Evolutionary conservation across 2,329 filamentous ascomycete species (phyloP).

Genomic region (Phaeosphaeriaceae sp.): DNA sequence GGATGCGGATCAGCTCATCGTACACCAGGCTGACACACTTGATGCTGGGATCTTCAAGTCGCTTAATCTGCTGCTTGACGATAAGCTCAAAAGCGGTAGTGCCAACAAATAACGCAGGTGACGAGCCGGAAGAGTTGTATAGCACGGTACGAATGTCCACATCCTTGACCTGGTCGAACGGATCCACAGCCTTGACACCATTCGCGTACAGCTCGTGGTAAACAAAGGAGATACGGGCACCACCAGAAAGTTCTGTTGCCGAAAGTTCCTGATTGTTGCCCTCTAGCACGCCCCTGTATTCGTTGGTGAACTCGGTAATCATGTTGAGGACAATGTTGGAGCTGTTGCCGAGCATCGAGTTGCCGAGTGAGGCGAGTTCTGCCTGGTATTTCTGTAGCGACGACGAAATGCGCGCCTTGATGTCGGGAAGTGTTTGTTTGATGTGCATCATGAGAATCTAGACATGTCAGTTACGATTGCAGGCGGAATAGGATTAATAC

Average conservation of each 20-base stretch:
- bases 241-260: constrained; percentile 90
- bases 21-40: constrained; percentile 98
- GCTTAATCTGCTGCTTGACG: constrained; percentile 97
- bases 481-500: constrained; percentile 16
- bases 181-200: constrained; percentile 95
- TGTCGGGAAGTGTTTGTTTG: constrained; percentile 98
- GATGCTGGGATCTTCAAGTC: constrained; percentile 92
- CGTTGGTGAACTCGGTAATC: constrained; percentile 98
- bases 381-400: constrained; percentile 89
- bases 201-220: constrained; percentile 99
- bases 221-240: constrained; percentile 97
- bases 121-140: constrained; percentile 99
- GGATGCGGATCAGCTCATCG: constrained; percentile 94
- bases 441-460: constrained; percentile 99
- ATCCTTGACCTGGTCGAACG: constrained; percentile 97
- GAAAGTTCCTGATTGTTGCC: constrained; percentile 97
- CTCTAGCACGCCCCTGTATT: constrained; percentile 94
- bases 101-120: constrained; percentile 93
- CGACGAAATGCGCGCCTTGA: constrained; percentile 94
- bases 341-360: constrained; percentile 94
- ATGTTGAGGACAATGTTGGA: constrained; percentile 97
- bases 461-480: constrained; percentile 30
- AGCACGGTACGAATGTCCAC: constrained; percentile 95
- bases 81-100: constrained; percentile 98
- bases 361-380: constrained; percentile 83